These are phyloP conservation scores for Furcasterigmium furcatum DNA, from an alignment of 2,329 filamentous ascomycete genomes.

Conservation along the genomic window DNA sequence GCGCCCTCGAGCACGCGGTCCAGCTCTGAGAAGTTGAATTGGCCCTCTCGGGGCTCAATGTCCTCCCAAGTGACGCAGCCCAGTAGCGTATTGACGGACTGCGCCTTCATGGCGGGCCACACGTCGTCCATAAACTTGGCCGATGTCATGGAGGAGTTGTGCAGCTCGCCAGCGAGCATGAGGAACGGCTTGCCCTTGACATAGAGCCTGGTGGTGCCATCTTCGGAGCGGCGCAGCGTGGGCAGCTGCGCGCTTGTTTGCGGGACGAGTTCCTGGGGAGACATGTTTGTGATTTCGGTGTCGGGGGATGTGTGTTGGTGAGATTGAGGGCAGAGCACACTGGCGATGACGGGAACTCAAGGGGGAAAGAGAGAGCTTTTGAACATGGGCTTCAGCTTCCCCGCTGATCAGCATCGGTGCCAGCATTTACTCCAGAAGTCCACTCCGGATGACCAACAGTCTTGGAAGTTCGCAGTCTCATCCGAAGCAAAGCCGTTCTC, in stretches of 20 bases:
- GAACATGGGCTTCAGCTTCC: too few relatives aligned
- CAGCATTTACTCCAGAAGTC: too few relatives aligned
- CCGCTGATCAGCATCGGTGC: too few relatives aligned
- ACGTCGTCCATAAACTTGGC: constrained; percentile 27
- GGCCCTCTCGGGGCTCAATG: constrained; percentile 29
- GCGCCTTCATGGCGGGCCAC: constrained; percentile 24
- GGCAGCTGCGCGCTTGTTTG: constrained; percentile 2
- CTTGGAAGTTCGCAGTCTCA: too few relatives aligned
- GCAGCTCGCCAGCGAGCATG: constrained; percentile 28
- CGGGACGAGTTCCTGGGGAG: constrained; percentile 2
- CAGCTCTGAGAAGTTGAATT: constrained; percentile 29
- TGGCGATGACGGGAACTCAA: not conserved
- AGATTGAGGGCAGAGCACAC: not conserved
- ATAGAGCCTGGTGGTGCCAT: constrained; percentile 27
- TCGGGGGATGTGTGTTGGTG: too few relatives aligned
- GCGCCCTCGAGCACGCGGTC: constrained; percentile 27
- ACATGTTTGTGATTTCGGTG: constrained; percentile 3
- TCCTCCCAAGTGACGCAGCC: constrained; percentile 32
- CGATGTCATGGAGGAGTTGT: constrained; percentile 30
- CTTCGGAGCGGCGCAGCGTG: constrained; percentile 15
- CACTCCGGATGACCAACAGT: too few relatives aligned
- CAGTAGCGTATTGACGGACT: constrained; percentile 31
- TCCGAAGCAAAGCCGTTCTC: too few relatives aligned
- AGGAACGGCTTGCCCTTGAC: constrained; percentile 33
- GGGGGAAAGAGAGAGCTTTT: too few relatives aligned